Evolutionary conservation across 2,329 filamentous ascomycete genomes (phyloP), one percentile per base, ranked within the genome.

Genomic region (Thelonectria discophora): DNA sequence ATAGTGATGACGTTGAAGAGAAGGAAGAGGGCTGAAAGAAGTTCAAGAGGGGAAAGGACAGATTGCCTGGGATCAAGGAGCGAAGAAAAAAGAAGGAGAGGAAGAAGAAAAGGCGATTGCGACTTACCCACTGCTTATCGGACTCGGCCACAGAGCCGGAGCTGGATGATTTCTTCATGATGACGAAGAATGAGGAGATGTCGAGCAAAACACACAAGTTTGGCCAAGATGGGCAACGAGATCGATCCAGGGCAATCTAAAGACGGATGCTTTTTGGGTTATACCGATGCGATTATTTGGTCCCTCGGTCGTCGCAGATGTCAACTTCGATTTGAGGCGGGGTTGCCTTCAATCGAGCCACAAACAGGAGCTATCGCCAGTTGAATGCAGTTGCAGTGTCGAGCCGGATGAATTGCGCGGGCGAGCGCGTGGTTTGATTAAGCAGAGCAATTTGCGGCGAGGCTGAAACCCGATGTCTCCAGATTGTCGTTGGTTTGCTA

Each of bases 41-140:
- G 60, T 59, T 60, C 52, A 59, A 58, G 46, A 47, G 43, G 54
- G 55, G 46, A 52, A 24, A 24, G 21, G 61, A 58, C 62, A 58
- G 62, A 67, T 51, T 60, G 62, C 12, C 42, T 5, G 32, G 64
- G 61, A 21, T 49, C 57, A 43, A 32, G 53, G 54, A 50, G 45
- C 11, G 43, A 55, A 50, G 51, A 61, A 60, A 21, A 46, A n/a
- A n/a, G n/a, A 58, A 62, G 34, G 52, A 60, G 42, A 45, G 32
- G 21, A 37, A 37, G 6, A 11, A 8, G 12, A 37, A 9, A 30
- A 7, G 5, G 27, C 7, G 27, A 30, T 2, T 59, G 49, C 51
- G 58, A 75, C 78, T 71, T 75, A 84, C 81, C 81, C 82, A 84
- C 65, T 82, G 76, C 74, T 85, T 84, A 70, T 83, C 80, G 21